Evolutionary conservation across 129 eudicot genomes (phyloP).

Genomic region (Helianthus annuus): HanXRQr2.0-SUNRISE NC_035440.2:2584179-2584678

Average conservation of each 20-base stretch:
- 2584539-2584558: constrained; percentile 26
- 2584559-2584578: constrained; percentile 65
- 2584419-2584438: not conserved
- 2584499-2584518: constrained; percentile 24
- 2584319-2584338: no score
- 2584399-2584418: not conserved
- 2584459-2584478: constrained; percentile 23
- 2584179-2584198: no score
- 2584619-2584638: constrained; percentile 28
- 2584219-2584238: no score
- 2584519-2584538: constrained; percentile 24
- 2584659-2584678: not conserved
- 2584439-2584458: not conserved
- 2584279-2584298: no score
- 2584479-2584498: constrained; percentile 48
- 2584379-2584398: not conserved
- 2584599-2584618: constrained; percentile 29
- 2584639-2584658: constrained; percentile 44
- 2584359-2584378: not conserved
- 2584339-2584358: not conserved
- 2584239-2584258: no score
- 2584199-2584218: no score
- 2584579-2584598: constrained; percentile 83
- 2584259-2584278: no score
- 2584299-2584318: no score